Evolutionary conservation across 1,284 basidiomycete species (phyloP), one percentile per base, ranked within the genome.

Genomic region (Cryptococcus maquisensis): DNA sequence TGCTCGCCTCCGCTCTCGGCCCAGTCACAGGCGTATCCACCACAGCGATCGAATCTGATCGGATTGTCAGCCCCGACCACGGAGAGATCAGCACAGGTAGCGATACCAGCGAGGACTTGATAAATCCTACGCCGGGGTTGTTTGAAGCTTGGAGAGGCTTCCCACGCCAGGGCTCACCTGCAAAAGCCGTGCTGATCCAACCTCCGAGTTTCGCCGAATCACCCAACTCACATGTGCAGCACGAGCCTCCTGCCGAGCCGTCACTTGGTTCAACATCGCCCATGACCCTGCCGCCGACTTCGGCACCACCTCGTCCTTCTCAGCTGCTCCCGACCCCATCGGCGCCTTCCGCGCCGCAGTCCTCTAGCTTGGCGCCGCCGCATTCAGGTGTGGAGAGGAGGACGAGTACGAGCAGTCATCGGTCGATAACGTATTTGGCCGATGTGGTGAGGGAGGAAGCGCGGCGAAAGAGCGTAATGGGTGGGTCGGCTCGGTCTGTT

Each of bases 391-490:
- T 12, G 6, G 36, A 49, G 32, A 23, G 18, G 18, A 16, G 32
- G 20, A 4, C 21, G 20, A 47, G 46, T 21, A 13, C 28, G 3
- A 16, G 15, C 28, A 56, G 45, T 37, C 6, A 32, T 32, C 28
- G 28, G 28, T 7, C 28, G 28, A 61, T 66, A 32, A 66, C 59
- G 2, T 64, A 64, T 37, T 52, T 66, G 7, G 60, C 62, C 0
- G 60, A 66, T 26, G 44, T 60, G 2, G 28, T 32, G 28, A 32
- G 28, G 10, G 28, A 32, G 6, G 4, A 32, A 38, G 39, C 36
- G n/a, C 54, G 26, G n/a, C 32, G 21, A 2, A 35, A 21, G 40
- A 35, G 42, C 16, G 26, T 32, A 13, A 36, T 43, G 15, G 5
- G 15, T 24, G 35, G 18, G 7, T 13, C 13, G 18, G 36, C 35